A percentile compares a stretch with the other conserved stretches of the same genome.
Evolutionary conservation across 352 stramenopile species (phyloP).

Genomic region (Phytophthora cactorum): DNA sequence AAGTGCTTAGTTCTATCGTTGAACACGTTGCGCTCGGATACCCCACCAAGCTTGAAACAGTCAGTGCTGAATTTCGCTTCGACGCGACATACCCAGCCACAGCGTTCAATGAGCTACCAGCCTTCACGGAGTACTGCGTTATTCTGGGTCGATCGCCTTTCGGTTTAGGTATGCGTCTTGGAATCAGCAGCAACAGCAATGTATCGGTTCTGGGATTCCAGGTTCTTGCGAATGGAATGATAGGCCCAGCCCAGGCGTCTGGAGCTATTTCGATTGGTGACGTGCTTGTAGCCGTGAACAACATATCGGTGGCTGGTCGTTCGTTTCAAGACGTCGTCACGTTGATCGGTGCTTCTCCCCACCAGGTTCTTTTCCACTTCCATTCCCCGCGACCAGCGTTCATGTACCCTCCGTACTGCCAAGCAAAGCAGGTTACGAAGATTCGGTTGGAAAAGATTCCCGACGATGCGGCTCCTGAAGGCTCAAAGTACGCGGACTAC

Average conservation of each 20-base stretch:
- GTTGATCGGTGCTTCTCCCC: constrained; percentile 67
- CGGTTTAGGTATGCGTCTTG: constrained; percentile 86
- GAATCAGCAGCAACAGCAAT: constrained; percentile 63
- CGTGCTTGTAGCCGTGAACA: constrained; percentile 84
- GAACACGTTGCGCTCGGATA: constrained; percentile 88
- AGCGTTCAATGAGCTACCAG: constrained; percentile 47
- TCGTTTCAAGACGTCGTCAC: constrained; percentile 82
- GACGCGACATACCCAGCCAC: constrained; percentile 64
- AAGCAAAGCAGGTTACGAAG: constrained; percentile 64
- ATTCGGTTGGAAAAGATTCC: constrained; percentile 49
- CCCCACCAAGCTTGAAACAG: constrained; percentile 47
- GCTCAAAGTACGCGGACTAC: constrained; percentile 69
- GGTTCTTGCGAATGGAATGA: constrained; percentile 65
- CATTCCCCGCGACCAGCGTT: constrained; percentile 71
- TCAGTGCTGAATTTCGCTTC: constrained; percentile 50
- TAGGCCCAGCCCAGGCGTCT: constrained; percentile 78
- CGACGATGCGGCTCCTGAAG: constrained; percentile 34
- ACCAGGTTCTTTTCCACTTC: constrained; percentile 84
- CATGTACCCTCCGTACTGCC: constrained; percentile 73
- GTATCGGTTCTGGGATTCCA: constrained; percentile 87
- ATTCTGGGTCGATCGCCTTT: constrained; percentile 65
- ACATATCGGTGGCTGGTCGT: constrained; percentile 53
- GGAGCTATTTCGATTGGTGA: constrained; percentile 77
- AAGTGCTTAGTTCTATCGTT: constrained; percentile 78
- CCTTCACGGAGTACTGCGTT: constrained; percentile 83